Conservation (phyloP, 2,329 filamentous ascomycete genomes). For the Fusarium irregulare region DNA sequence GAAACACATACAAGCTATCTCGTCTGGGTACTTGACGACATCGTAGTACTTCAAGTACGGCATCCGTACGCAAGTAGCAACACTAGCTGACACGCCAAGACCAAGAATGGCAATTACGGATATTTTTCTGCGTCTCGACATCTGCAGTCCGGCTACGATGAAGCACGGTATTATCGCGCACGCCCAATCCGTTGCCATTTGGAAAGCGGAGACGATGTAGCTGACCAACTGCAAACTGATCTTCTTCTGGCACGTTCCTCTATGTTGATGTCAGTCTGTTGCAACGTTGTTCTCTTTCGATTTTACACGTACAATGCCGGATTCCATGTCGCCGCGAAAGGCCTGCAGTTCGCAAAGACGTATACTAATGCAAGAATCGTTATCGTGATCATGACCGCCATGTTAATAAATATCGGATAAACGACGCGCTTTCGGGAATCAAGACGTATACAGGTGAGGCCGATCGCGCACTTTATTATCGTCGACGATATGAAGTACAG, state of each 20-base stretch:
- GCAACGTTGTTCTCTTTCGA: fast-evolving
- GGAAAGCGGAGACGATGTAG: slow-evolving; percentile 4
- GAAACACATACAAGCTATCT: background rate
- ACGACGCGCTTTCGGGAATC: slow-evolving; percentile 3
- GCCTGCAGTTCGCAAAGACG: slow-evolving; percentile 23
- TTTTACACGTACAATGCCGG: background rate
- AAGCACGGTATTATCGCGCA: slow-evolving; percentile 11
- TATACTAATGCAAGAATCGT: background rate
- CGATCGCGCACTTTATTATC: slow-evolving; percentile 14
- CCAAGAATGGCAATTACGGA: slow-evolving; percentile 13
- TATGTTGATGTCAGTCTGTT: background rate
- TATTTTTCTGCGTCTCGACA: slow-evolving; percentile 12
- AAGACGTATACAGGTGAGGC: background rate
- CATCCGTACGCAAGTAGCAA: slow-evolving; percentile 17
- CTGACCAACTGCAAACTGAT: slow-evolving; percentile 11
- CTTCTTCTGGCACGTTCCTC: slow-evolving; percentile 5
- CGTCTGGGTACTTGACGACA: background rate
- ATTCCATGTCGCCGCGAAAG: slow-evolving; percentile 13
- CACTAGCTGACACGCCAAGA: slow-evolving; percentile 4
- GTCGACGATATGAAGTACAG: slow-evolving; percentile 13
- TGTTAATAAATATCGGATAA: slow-evolving; percentile 13
- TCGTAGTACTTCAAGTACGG: slow-evolving; percentile 22
- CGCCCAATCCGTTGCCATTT: slow-evolving; percentile 12
- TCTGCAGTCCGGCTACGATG: slow-evolving; percentile 3
- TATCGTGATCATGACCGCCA: slow-evolving; percentile 10